phyloP scores from a whole-genome alignment of 169 alveolate species.

The Eimeria falciformis region DNA sequence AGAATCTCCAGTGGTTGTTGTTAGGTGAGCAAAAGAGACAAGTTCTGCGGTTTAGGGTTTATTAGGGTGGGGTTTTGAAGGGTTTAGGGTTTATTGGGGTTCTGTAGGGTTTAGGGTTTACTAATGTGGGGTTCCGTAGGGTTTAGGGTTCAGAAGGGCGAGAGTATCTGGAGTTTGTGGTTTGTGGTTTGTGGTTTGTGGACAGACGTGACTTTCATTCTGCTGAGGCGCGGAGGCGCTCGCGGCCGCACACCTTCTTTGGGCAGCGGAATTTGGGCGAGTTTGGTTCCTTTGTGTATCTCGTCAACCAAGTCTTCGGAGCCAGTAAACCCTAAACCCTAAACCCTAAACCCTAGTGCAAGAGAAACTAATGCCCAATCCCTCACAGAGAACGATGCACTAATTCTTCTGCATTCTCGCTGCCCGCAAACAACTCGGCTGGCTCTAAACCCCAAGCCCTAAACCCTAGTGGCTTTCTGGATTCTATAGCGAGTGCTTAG shows the following conservation, averaged over 20 bases:
- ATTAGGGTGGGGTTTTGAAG: not conserved
- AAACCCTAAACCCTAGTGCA: not conserved
- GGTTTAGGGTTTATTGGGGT: not conserved
- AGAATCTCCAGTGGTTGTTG: slow-evolving; percentile 18
- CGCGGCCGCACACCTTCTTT: slow-evolving; percentile 22
- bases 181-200: not conserved
- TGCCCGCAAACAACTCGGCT: too few relatives aligned
- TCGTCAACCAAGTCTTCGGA: slow-evolving; percentile 72
- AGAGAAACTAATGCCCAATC: too few relatives aligned
- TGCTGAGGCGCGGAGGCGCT: slow-evolving; percentile 9
- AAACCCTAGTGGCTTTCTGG: not conserved
- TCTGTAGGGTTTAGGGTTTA: not conserved
- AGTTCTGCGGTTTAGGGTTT: not conserved
- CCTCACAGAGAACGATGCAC: too few relatives aligned
- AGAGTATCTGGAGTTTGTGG: slow-evolving; percentile 13
- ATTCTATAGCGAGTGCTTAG: slow-evolving; percentile 3
- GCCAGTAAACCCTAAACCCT: slow-evolving; percentile 34
- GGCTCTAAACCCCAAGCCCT: not conserved
- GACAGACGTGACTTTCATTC: slow-evolving; percentile 8
- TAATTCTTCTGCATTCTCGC: too few relatives aligned
- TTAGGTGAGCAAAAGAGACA: slow-evolving; percentile 10
- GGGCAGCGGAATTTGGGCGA: slow-evolving; percentile 63
- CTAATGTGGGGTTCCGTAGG: not conserved
- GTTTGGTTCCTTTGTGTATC: slow-evolving; percentile 48
- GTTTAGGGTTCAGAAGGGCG: slow-evolving; percentile 40